Base-by-base conservation (phyloP, 768 basidiomycete species). In the Podaxis rugospora region DNA sequence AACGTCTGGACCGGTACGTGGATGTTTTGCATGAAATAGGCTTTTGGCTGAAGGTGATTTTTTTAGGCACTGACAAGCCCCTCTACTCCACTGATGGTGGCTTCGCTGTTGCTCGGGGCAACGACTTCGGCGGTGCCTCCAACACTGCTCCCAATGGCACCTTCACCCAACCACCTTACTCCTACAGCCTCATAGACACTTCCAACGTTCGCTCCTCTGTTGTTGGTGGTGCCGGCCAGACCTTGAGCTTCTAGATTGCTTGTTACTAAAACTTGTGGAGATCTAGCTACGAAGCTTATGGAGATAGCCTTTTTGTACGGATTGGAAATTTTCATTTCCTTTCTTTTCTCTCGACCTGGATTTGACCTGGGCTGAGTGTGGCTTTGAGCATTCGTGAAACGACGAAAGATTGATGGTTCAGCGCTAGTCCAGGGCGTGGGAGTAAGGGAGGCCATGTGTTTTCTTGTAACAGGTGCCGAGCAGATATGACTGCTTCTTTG, bases 1-100 rank as follows among this genome's bases (percentile, higher is more conserved):
- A 80, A 80, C 63, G 75, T 80, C 23, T 80, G 73, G 74, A 75
- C 71, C 27, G 76, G 59, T 61, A 72, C 70, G 66, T n/a, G 66
- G 47, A n/a, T 36, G 23, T 16, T 49, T 47, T 44, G 10, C 32
- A 25, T 6, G 4, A 36, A 21, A 5, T 36, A 35, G 9, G 23
- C 40, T 18, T n/a, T 36, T 44, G 70, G 67, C 16, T 39, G 32
- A 39, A 10, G 16, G 32, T 2, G 32, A 35, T 50, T 28, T 23
- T 57, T 44, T 13, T 27, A 61, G 59, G 72, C 50, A 72, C 73
- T 40, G 66, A 71, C 63, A 74, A 78, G 68, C 74, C 78, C 16
- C 59, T 79, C 51, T 79, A 77, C 66, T 64, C 72, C 13, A 79
- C 77, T 51, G 75, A 78, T 55, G 73, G 60, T 4, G 78, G 78